Conservation (phyloP, 2,329 filamentous ascomycete species). For the Claviceps monticola region DNA sequence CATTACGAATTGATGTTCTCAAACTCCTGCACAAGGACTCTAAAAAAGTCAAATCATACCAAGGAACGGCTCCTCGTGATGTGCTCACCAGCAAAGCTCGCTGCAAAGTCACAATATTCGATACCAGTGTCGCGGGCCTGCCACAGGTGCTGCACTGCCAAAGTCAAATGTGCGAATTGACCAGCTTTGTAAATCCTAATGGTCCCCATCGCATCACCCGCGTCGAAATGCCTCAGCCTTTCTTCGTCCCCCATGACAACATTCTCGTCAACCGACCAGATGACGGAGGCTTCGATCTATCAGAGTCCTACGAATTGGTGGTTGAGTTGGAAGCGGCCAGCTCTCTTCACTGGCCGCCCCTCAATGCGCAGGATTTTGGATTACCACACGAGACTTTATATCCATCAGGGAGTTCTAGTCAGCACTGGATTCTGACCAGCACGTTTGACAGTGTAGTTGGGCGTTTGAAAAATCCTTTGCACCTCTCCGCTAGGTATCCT, state of each 20-base stretch:
- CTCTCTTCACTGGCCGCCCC: constrained; percentile 37
- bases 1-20: constrained; percentile 38
- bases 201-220: constrained; percentile 32
- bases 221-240: constrained; percentile 34
- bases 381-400: constrained; percentile 10
- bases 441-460: constrained; percentile 28
- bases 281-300: constrained; percentile 31
- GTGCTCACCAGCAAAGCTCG: constrained; percentile 20
- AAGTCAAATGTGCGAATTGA: constrained; percentile 39
- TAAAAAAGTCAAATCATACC: constrained; percentile 20
- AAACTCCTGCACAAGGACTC: constrained; percentile 37
- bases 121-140: constrained; percentile 18
- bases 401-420: constrained; percentile 10
- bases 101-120: constrained; percentile 24
- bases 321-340: constrained; percentile 39
- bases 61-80: constrained; percentile 16
- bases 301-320: constrained; percentile 34
- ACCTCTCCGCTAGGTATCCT: constrained; percentile 14
- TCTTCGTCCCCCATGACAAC: constrained; percentile 37
- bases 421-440: constrained; percentile 27
- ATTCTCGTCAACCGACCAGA: constrained; percentile 35
- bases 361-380: constrained; percentile 23
- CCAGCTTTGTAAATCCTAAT: constrained; percentile 32
- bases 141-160: constrained; percentile 36
- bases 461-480: constrained; percentile 23